Percentiles rank a stretch among this genome's conserved stretches.
Evolutionary conservation across 768 basidiomycete genomes (phyloP).

Genomic region (Hericium coralloides): DNA sequence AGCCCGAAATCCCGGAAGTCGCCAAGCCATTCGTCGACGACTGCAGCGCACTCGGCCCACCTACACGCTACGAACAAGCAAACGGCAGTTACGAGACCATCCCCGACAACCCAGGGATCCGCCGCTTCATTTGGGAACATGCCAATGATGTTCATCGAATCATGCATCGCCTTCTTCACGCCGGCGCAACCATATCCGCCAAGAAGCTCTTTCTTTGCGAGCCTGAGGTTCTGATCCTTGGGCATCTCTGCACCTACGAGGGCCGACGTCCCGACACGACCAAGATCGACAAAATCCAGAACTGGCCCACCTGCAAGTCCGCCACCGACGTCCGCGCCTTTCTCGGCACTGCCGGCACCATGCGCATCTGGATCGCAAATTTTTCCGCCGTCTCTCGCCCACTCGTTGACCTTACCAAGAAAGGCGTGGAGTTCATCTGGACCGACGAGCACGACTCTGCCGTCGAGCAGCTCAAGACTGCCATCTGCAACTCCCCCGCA

Average conservation of each 20-base stretch:
- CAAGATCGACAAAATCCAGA: slow-evolving; percentile 18
- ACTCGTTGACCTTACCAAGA: slow-evolving; percentile 14
- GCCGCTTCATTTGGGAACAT: slow-evolving; percentile 1
- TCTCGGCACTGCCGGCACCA: slow-evolving; percentile 15
- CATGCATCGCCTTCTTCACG: background rate
- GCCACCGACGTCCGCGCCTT: slow-evolving; percentile 19
- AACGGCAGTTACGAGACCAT: background rate
- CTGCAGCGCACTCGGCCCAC: background rate
- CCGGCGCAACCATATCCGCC: background rate
- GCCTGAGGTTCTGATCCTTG: slow-evolving; percentile 23
- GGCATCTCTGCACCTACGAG: slow-evolving; percentile 29
- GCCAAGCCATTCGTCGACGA: slow-evolving; percentile 25
- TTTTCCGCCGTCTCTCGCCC: slow-evolving; percentile 11
- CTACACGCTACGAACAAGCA: background rate
- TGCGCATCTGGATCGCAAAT: slow-evolving; percentile 15
- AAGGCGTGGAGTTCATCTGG: slow-evolving; percentile 15
- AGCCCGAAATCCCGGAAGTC: slow-evolving; percentile 21
- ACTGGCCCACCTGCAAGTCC: slow-evolving; percentile 15
- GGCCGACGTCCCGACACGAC: slow-evolving; percentile 22
- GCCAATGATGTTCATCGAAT: background rate
- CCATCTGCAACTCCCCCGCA: background rate
- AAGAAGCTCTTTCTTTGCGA: slow-evolving; percentile 1
- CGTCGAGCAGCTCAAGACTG: slow-evolving; percentile 7
- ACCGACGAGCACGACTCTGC: slow-evolving; percentile 5
- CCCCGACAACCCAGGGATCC: background rate